Evolutionary conservation across 108 stramenopile genomes (phyloP).

Genomic region (Cyclotella sp.): DNA sequence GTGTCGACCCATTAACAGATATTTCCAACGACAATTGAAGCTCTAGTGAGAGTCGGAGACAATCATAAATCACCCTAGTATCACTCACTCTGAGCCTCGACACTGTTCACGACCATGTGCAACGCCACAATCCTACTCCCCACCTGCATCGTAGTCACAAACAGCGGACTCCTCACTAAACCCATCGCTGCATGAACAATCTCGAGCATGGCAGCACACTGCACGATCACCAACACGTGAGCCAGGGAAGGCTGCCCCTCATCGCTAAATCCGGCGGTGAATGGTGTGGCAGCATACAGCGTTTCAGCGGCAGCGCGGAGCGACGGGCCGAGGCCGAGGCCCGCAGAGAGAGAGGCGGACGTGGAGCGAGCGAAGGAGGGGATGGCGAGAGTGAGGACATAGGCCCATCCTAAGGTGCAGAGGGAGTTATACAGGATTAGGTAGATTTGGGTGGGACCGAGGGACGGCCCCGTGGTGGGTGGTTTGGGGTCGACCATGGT

Average conservation of each 20-base stretch:
- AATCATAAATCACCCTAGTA: not conserved
- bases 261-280: slow-evolving; percentile 56
- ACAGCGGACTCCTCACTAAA: slow-evolving; percentile 90
- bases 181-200: slow-evolving; percentile 92
- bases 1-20: not conserved
- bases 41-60: not conserved
- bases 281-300: slow-evolving; percentile 44
- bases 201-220: slow-evolving; percentile 85
- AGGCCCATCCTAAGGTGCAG: slow-evolving; percentile 90
- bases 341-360: slow-evolving; percentile 26
- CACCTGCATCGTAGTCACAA: slow-evolving; percentile 95
- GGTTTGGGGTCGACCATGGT: not conserved
- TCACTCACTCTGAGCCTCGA: slow-evolving; percentile 79
- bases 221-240: slow-evolving; percentile 62
- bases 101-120: slow-evolving; percentile 68
- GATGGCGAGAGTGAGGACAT: slow-evolving; percentile 67
- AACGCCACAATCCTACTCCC: slow-evolving; percentile 83
- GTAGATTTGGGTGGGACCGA: slow-evolving; percentile 51
- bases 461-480: not conserved
- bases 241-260: slow-evolving; percentile 37
- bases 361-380: slow-evolving; percentile 46
- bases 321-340: slow-evolving; percentile 4
- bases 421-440: slow-evolving; percentile 88
- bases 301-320: slow-evolving; percentile 24
- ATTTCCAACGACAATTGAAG: not conserved